Evolutionary conservation across 495 filamentous ascomycete genomes (phyloP).

Genomic region (Talaromyces trachyspermus): DNA sequence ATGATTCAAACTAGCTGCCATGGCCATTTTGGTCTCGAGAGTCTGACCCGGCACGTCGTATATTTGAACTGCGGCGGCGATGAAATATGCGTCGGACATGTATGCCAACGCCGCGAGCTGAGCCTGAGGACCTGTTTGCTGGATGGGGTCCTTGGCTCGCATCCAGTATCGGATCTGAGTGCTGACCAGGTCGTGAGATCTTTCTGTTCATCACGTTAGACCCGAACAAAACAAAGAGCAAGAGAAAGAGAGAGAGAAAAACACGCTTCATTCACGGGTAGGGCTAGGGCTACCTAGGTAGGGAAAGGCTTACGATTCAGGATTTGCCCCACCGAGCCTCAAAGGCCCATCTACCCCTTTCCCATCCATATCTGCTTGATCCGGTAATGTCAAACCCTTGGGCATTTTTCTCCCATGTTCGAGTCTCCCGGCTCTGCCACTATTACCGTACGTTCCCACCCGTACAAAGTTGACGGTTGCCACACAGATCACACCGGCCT

Average conservation of each 20-base stretch:
- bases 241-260: no score
- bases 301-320: no score
- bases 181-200: no score
- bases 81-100: constrained; percentile 83
- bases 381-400: constrained; percentile 17
- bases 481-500: constrained; percentile 82
- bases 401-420: constrained; percentile 11
- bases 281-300: no score
- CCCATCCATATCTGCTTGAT: constrained; percentile 13
- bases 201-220: no score
- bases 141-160: constrained; percentile 46
- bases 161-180: constrained; percentile 74
- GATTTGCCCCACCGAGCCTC: no score
- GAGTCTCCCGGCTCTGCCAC: constrained; percentile 10
- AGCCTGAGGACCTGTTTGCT: constrained; percentile 58
- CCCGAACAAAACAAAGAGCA: no score
- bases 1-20: constrained; percentile 95
- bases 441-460: constrained; percentile 55
- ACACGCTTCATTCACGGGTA: no score
- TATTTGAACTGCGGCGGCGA: constrained; percentile 71
- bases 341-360: constrained; percentile 58
- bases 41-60: constrained; percentile 63
- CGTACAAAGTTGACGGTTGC: constrained; percentile 82
- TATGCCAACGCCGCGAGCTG: constrained; percentile 92
- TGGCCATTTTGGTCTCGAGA: constrained; percentile 53